Conservation (phyloP, 192 early-diverging fungal genomes). For the Coemansia sp. region DNA sequence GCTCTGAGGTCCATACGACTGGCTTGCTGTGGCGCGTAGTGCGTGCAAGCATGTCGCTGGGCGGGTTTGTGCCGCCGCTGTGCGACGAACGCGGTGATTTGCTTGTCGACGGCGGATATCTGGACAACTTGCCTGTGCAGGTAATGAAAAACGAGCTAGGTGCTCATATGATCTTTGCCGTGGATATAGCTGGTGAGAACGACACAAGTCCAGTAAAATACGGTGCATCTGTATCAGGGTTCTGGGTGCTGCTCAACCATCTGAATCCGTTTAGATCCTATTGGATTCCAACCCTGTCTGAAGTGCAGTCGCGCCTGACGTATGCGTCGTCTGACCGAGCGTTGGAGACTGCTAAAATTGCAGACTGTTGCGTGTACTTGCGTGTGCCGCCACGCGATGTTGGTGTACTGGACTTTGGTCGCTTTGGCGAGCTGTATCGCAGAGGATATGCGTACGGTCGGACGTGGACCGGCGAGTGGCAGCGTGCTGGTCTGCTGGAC, state of each 20-base stretch:
- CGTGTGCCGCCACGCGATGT: slow-evolving; percentile 84
- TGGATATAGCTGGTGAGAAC: slow-evolving; percentile 90
- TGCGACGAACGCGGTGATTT: slow-evolving; percentile 91
- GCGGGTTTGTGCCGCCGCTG: slow-evolving; percentile 92
- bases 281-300: slow-evolving; percentile 85
- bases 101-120: slow-evolving; percentile 98
- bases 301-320: slow-evolving; percentile 91
- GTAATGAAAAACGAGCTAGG: slow-evolving; percentile 74
- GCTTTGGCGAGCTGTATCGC: slow-evolving; percentile 82
- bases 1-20: slow-evolving; percentile 86
- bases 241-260: slow-evolving; percentile 80
- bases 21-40: slow-evolving; percentile 98
- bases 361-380: slow-evolving; percentile 79
- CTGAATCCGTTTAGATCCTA: slow-evolving; percentile 73
- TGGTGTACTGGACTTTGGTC: slow-evolving; percentile 89
- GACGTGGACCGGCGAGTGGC: slow-evolving; percentile 79
- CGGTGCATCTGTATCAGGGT: slow-evolving; percentile 91
- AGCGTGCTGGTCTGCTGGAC: slow-evolving; percentile 65
- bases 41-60: slow-evolving; percentile 96
- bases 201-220: slow-evolving; percentile 90
- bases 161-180: slow-evolving; percentile 87
- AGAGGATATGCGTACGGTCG: slow-evolving; percentile 84
- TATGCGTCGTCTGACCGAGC: slow-evolving; percentile 88
- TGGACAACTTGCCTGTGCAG: slow-evolving; percentile 94
- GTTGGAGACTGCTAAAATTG: slow-evolving; percentile 85